Base-by-base conservation (phyloP, 2,329 filamentous ascomycete genomes). In the Colletotrichum sp. region DNA sequence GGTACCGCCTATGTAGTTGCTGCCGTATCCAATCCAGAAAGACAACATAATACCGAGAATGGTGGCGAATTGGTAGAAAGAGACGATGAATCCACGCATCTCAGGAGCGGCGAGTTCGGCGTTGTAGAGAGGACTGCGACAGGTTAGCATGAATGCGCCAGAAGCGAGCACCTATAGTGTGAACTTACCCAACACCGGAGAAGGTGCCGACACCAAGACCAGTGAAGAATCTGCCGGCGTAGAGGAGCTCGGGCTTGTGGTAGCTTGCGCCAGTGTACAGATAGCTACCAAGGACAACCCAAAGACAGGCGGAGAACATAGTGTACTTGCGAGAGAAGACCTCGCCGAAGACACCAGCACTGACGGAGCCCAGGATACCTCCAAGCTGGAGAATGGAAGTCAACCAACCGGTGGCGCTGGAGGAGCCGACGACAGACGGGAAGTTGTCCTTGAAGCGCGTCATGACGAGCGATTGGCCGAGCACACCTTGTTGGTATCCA, bases 31-130 rank as follows among this genome's bases (percentile, higher is more conserved):
- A 38, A 87, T 81, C 86, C 87, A 89, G 80, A 87, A 88, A 1
- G 85, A 86, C 26, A 90, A 84, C 85, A 88, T 87, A 68, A 92
- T 90, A 21, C 90, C 90, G 34, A 90, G 85, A 6, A 89, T 90
- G 72, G 91, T 93, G 7, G 91, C 90, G 18, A 94, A 87, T 77
- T 93, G 92, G 75, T 94, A 92, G 10, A 94, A 86, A 8, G 90
- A 91, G 16, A 94, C 91, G 3, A 94, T 86, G 18, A 92, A 89
- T 48, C 93, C 93, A 72, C 93, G 87, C n/a, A 94, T 88, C 81
- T 94, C 92, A 2, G 93, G 92, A 12, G 92, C 88, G 2, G 90
- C 88, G 7, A 88, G 83, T 79, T 91, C 90, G 30, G 88, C 87
- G 64, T 88, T 88, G 79, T 90, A 90, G 0, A 89, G 78, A 2